Conservation (phyloP, 495 filamentous ascomycete genomes). For the Aspergillus incahuasiensis region DNA sequence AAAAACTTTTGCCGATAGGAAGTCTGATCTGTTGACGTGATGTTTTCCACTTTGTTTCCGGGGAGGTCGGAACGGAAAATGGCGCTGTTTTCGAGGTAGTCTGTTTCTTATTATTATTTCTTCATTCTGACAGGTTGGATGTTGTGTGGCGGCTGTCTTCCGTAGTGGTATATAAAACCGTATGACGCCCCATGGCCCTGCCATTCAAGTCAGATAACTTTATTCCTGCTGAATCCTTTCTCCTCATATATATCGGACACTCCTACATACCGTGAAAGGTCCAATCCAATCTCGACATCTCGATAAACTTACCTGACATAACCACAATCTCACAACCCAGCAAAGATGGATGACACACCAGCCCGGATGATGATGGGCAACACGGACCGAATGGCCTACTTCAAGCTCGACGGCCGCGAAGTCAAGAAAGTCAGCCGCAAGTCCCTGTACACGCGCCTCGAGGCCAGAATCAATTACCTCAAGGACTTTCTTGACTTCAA, state of each 20-base stretch:
- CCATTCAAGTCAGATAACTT: conserved; percentile 4
- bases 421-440: conserved; percentile 61
- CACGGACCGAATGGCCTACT: conserved; percentile 16
- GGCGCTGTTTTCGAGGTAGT: neutral
- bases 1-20: neutral
- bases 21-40: neutral
- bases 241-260: neutral
- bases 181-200: conserved; percentile 14
- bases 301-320: neutral
- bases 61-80: neutral
- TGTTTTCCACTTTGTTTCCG: neutral
- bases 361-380: neutral
- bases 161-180: conserved; percentile 17
- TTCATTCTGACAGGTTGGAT: neutral
- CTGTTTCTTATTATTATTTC: too few species aligned
- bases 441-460: conserved; percentile 61
- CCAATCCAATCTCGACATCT: neutral
- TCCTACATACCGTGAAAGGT: neutral
- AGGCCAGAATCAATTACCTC: conserved; percentile 63
- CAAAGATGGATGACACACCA: neutral
- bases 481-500: conserved; percentile 71
- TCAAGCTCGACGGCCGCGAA: conserved; percentile 21
- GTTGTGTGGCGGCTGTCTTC: neutral
- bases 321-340: neutral
- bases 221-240: neutral